Percentiles rank a stretch among this genome's conserved stretches.
These are phyloP conservation scores for Lentinus brumalis DNA, from an alignment of 768 basidiomycete genomes.

Conservation along the genomic window DNA sequence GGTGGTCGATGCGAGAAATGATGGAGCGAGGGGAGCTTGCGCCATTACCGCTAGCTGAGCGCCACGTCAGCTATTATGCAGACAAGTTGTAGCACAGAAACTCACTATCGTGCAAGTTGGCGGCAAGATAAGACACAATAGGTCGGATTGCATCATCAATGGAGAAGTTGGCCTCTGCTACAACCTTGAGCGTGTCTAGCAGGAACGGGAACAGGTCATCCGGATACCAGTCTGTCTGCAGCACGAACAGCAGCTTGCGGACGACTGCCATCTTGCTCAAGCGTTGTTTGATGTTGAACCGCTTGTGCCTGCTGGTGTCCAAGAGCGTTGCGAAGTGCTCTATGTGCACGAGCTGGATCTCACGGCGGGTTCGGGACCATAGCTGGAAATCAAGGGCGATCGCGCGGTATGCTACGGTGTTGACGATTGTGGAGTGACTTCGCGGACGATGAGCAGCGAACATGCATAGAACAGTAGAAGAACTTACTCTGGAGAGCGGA, in stretches of 20 bases:
- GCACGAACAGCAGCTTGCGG: conserved; percentile 75
- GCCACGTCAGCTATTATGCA: neutral
- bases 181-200: conserved; percentile 59
- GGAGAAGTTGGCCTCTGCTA: conserved; percentile 67
- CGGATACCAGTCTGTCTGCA: conserved; percentile 80
- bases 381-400: conserved; percentile 90
- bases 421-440: conserved; percentile 82
- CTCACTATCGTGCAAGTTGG: conserved; percentile 72
- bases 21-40: conserved; percentile 50
- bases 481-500: conserved; percentile 76
- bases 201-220: conserved; percentile 51
- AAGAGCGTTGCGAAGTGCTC: conserved; percentile 82
- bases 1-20: conserved; percentile 56
- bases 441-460: neutral
- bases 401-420: conserved; percentile 77
- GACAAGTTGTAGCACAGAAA: neutral
- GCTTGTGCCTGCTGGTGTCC: conserved; percentile 66
- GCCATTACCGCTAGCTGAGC: conserved; percentile 10
- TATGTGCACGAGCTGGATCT: conserved; percentile 78
- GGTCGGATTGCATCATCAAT: conserved; percentile 83
- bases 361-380: conserved; percentile 72
- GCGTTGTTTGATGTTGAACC: conserved; percentile 77
- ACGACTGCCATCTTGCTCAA: conserved; percentile 72
- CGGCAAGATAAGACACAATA: conserved; percentile 80
- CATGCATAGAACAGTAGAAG: neutral